phyloP scores from a whole-genome alignment of 2,329 filamentous ascomycete genomes.

The Calonectria hawksworthii region DNA sequence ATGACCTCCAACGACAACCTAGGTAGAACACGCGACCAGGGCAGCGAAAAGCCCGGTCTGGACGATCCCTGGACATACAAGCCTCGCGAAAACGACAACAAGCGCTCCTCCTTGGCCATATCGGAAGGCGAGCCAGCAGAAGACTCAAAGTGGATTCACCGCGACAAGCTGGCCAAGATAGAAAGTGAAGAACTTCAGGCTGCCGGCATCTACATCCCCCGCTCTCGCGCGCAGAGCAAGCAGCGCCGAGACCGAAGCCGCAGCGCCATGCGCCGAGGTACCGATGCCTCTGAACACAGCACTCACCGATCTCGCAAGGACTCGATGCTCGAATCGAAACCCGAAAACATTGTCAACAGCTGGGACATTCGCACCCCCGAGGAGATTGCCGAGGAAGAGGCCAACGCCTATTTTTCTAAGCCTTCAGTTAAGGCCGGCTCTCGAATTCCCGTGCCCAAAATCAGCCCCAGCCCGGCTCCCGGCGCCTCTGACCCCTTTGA shows the following conservation, averaged over 20 bases:
- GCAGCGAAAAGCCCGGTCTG: constrained; percentile 43
- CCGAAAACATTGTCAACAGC: constrained; percentile 59
- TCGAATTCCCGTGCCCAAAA: constrained; percentile 87
- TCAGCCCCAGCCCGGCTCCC: constrained; percentile 84
- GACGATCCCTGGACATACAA: constrained; percentile 36
- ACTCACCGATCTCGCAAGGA: constrained; percentile 59
- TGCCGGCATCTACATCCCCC: constrained; percentile 76
- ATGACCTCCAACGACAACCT: constrained; percentile 55
- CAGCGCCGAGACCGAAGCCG: constrained; percentile 55
- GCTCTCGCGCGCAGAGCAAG: constrained; percentile 67
- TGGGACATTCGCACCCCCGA: constrained; percentile 85
- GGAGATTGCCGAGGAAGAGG: constrained; percentile 77
- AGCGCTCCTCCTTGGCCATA: constrained; percentile 43
- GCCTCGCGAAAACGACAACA: constrained; percentile 43
- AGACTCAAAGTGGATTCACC: constrained; percentile 84
- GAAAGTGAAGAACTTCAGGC: constrained; percentile 86
- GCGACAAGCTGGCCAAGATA: constrained; percentile 86
- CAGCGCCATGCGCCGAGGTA: constrained; percentile 51
- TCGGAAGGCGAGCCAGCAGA: constrained; percentile 60
- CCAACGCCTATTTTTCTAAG: constrained; percentile 65
- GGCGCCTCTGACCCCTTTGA: constrained; percentile 81
- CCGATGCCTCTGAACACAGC: constrained; percentile 49
- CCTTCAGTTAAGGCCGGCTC: constrained; percentile 74
- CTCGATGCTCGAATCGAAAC: constrained; percentile 57
- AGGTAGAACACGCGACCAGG: constrained; percentile 39